Conservation (phyloP, 2,329 filamentous ascomycete species). For the Alternaria atra region DNA sequence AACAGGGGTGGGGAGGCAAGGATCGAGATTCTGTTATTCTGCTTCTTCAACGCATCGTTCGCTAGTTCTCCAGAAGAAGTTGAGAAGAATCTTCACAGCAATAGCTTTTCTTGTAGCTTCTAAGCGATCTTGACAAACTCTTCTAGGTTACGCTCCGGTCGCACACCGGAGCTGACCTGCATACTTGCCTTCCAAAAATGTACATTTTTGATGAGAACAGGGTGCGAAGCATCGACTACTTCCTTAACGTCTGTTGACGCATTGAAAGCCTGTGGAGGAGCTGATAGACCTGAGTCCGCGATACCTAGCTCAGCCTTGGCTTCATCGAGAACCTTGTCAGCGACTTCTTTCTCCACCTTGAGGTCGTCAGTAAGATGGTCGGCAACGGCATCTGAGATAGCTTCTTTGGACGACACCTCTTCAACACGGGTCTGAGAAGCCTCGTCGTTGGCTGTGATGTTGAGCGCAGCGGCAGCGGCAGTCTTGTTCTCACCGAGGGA, state of each 20-base stretch:
- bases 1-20: too few relatives aligned
- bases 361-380: conserved; percentile 57
- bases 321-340: conserved; percentile 59
- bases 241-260: conserved; percentile 34
- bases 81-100: too few relatives aligned
- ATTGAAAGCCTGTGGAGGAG: conserved; percentile 55
- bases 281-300: conserved; percentile 40
- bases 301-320: conserved; percentile 58
- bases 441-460: conserved; percentile 54
- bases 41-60: too few relatives aligned
- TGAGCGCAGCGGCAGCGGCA: conserved; percentile 49
- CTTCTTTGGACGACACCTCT: conserved; percentile 56
- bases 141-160: conserved; percentile 76
- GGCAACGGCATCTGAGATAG: conserved; percentile 62
- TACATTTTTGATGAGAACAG: conserved; percentile 77
- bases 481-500: conserved; percentile 55
- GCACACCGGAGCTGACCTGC: conserved; percentile 74
- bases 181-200: conserved; percentile 81
- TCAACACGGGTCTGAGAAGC: conserved; percentile 57
- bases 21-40: too few relatives aligned
- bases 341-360: conserved; percentile 61
- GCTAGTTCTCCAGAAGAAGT: too few relatives aligned
- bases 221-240: conserved; percentile 41
- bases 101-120: conserved; percentile 23
- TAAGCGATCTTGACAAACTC: conserved; percentile 77